Conservation (phyloP, 2,329 filamentous ascomycete species). For the Teratosphaeria gauchensis region DNA sequence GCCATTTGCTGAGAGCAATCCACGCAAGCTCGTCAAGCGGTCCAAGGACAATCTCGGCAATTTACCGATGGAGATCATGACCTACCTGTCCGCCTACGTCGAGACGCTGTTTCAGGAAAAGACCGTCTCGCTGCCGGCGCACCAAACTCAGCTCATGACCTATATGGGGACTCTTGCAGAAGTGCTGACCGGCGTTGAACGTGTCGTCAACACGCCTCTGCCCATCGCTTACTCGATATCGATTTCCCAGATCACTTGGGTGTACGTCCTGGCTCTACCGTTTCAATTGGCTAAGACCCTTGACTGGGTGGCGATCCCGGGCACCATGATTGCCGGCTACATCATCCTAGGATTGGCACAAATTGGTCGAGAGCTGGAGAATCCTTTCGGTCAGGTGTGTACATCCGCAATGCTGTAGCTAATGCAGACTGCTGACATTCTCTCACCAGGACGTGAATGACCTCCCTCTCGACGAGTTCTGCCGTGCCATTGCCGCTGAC, state of each 20-base stretch:
- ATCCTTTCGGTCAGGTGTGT: slow-evolving; percentile 59
- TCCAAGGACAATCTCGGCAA: slow-evolving; percentile 66
- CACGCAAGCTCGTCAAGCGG: slow-evolving; percentile 65
- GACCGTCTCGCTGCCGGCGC: slow-evolving; percentile 47
- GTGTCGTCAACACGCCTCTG: slow-evolving; percentile 71
- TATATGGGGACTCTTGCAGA: slow-evolving; percentile 59
- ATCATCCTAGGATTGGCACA: slow-evolving; percentile 70
- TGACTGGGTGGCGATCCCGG: slow-evolving; percentile 67
- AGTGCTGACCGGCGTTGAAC: slow-evolving; percentile 60
- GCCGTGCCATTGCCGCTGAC: slow-evolving; percentile 62
- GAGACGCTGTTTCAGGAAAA: slow-evolving; percentile 50
- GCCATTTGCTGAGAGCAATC: slow-evolving; percentile 65
- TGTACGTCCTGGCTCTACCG: slow-evolving; percentile 70
- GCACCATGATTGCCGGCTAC: slow-evolving; percentile 58
- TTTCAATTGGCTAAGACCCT: slow-evolving; percentile 64
- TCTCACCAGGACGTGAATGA: slow-evolving; percentile 61
- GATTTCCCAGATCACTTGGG: slow-evolving; percentile 77
- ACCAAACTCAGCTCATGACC: slow-evolving; percentile 50
- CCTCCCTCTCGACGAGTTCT: slow-evolving; percentile 65
- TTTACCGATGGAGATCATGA: slow-evolving; percentile 72
- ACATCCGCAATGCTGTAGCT: background rate
- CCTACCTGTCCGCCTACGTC: slow-evolving; percentile 58
- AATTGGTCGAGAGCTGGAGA: slow-evolving; percentile 75
- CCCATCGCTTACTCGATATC: slow-evolving; percentile 76
- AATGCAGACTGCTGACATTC: background rate